phyloP scores from a whole-genome alignment of 768 basidiomycete genomes.

The Cyclocybe cylindracea region DNA sequence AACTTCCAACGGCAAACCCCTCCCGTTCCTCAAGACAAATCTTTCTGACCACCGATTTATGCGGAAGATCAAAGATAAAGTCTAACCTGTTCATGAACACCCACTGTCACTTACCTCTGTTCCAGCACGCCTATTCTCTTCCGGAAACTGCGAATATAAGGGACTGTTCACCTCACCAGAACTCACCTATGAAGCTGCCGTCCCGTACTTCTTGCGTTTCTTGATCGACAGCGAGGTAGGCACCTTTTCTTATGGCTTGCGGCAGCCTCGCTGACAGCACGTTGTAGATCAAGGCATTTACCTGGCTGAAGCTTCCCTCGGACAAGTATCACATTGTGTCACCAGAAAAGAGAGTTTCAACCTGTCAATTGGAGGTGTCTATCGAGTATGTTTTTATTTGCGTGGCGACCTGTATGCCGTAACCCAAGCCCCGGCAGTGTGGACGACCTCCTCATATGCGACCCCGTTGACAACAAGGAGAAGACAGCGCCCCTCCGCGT shows the following conservation, averaged over 20 bases:
- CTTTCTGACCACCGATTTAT: constrained; percentile 66
- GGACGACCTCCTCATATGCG: constrained; percentile 78
- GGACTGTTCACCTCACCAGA: constrained; percentile 52
- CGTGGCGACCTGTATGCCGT: background rate
- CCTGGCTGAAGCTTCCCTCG: constrained; percentile 87
- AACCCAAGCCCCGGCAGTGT: constrained; percentile 46
- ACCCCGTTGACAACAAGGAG: constrained; percentile 83
- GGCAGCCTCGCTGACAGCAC: constrained; percentile 3
- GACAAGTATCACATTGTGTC: constrained; percentile 66
- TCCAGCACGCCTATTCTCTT: constrained; percentile 57
- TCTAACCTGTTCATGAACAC: background rate
- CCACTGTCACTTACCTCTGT: constrained; percentile 11
- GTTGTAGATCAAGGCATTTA: constrained; percentile 84
- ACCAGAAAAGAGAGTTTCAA: constrained; percentile 58
- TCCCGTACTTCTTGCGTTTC: constrained; percentile 83
- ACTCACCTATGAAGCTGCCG: constrained; percentile 84
- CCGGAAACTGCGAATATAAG: constrained; percentile 64
- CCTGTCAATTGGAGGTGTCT: constrained; percentile 83
- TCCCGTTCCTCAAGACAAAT: constrained; percentile 80
- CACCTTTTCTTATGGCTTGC: background rate
- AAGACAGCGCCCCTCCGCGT: constrained; percentile 87
- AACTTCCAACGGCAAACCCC: constrained; percentile 73
- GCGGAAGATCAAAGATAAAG: constrained; percentile 85
- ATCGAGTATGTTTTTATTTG: constrained; percentile 50
- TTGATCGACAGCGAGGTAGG: constrained; percentile 91